A percentile compares a stretch with the other conserved stretches of the same genome.
These are phyloP conservation scores for Phenoliferia sp. DNA, from an alignment of 1,284 basidiomycete genomes.

Conservation along the genomic window DNA sequence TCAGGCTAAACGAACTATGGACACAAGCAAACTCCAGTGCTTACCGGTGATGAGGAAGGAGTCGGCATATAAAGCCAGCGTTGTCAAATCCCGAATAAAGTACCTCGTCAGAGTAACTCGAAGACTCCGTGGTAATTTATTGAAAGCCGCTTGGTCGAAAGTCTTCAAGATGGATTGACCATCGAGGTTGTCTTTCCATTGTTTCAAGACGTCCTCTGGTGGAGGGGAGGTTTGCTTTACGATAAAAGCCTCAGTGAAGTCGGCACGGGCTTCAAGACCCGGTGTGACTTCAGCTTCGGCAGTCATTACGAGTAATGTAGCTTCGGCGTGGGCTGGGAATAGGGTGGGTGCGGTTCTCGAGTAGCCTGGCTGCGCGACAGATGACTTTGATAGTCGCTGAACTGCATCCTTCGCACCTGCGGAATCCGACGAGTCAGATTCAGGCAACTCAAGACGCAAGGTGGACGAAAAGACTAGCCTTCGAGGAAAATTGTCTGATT, in stretches of 20 bases:
- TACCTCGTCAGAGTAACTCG: constrained; percentile 16
- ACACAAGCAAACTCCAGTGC: not conserved
- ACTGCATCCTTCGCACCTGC: constrained; percentile 16
- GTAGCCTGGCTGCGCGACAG: constrained; percentile 17
- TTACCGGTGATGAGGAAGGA: constrained; percentile 29
- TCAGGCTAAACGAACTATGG: not conserved
- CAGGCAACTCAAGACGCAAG: not conserved
- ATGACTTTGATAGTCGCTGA: constrained; percentile 15
- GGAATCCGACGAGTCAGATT: not conserved
- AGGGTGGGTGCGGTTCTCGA: constrained; percentile 21
- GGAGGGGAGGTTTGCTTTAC: constrained; percentile 12
- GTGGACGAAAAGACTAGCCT: not conserved
- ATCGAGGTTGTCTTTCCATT: not conserved
- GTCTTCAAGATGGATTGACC: not conserved
- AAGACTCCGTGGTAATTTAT: constrained; percentile 14
- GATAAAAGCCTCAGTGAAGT: not conserved
- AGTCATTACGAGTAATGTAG: constrained; percentile 19
- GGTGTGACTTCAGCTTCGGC: not conserved
- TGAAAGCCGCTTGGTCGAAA: constrained; percentile 19
- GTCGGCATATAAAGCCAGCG: constrained; percentile 19
- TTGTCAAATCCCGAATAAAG: constrained; percentile 25
- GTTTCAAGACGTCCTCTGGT: constrained; percentile 2
- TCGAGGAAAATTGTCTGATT: constrained; percentile 7
- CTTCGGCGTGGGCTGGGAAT: constrained; percentile 12
- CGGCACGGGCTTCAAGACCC: not conserved